These are phyloP conservation scores for Orbilia ellipsospora DNA, from an alignment of 2,329 filamentous ascomycete species.

Conservation along the genomic window DNA sequence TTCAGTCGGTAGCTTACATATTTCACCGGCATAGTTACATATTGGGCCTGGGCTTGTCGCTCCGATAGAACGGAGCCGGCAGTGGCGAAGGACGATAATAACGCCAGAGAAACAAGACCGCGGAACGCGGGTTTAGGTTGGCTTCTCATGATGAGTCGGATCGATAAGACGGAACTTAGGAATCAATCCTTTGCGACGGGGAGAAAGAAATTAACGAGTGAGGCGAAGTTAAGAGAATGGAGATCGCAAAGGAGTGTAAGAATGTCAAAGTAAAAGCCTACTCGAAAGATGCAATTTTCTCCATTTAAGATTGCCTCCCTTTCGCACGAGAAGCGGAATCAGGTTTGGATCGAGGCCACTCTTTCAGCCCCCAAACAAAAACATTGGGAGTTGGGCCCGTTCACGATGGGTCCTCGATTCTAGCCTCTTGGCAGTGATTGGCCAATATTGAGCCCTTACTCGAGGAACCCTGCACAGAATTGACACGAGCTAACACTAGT, in stretches of 20 bases:
- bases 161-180: not conserved
- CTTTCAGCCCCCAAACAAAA: too few relatives aligned
- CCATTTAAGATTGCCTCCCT: too few relatives aligned
- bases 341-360: too few relatives aligned
- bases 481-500: too few relatives aligned
- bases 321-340: too few relatives aligned
- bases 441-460: too few relatives aligned
- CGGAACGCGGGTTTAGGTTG: not conserved
- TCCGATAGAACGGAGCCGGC: not conserved
- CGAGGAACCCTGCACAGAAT: too few relatives aligned
- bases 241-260: not conserved
- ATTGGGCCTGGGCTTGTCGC: not conserved
- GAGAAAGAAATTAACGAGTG: not conserved
- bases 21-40: conserved; percentile 20
- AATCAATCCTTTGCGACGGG: not conserved
- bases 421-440: too few relatives aligned
- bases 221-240: conserved; percentile 1
- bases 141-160: not conserved
- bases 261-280: not conserved
- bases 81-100: not conserved
- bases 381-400: too few relatives aligned
- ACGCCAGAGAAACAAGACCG: conserved; percentile 1
- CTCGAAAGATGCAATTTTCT: too few relatives aligned
- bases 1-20: conserved; percentile 15
- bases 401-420: too few relatives aligned